Evolutionary conservation across 1,284 basidiomycete genomes (phyloP), one percentile per base, ranked within the genome.

Genomic region (Sphagnurus paluster): DNA sequence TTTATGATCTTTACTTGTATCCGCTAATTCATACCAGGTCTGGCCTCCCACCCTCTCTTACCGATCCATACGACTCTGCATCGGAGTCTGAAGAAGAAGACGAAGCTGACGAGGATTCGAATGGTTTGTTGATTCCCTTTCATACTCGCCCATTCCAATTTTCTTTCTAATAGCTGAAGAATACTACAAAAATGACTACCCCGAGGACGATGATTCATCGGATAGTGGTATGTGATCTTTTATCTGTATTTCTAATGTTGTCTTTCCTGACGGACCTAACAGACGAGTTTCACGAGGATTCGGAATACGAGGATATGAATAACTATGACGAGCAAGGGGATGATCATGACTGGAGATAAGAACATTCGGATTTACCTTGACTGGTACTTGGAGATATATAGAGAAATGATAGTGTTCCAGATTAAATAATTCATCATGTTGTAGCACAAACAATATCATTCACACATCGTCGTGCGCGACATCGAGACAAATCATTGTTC

Each of bases 181-280:
- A 52, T 89, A 81, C 58, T 90, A 88, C 63, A 86, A 78, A 56
- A 90, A 90, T 49, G 87, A 90, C 56, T 90, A 90, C 56, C 87
- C 87, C 1, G 87, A 90, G 10, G 84, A 83, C 46, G 85, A 87
- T 42, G 72, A 77, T 28, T 65, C 71, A 8, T 59, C 63, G 17
- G 25, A 26, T 6, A 11, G 11, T 26, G 25, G 11, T 26, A 26
- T n/a, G n/a, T n/a, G n/a, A n/a, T n/a, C n/a, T n/a, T n/a, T n/a
- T n/a, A n/a, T n/a, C n/a, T n/a, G n/a, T n/a, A n/a, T n/a, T 11
- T 20, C 5, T 48, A 21, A 49, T 53, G 19, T 44, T 8, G 30
- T 44, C 17, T 9, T 21, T 35, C 37, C 44, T 55, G 28, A 50
- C 21, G 32, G 42, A 29, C 34, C 21, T 16, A 25, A 8, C 40